Evolutionary conservation across 2,329 filamentous ascomycete species (phyloP).

Genomic region (Elsinoe batatas): DNA sequence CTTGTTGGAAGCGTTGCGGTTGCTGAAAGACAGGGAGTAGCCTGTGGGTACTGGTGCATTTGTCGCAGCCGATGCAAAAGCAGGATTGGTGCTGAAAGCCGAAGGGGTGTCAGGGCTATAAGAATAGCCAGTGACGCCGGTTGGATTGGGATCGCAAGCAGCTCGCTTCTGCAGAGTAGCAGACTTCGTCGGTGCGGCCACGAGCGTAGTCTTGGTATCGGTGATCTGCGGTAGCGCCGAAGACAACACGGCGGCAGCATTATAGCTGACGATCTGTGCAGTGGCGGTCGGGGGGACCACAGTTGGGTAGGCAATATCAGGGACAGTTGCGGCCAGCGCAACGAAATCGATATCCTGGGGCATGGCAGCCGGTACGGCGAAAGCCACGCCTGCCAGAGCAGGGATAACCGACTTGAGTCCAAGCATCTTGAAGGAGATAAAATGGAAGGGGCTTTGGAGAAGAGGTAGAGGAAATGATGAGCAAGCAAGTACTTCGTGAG

Average conservation of each 20-base stretch:
- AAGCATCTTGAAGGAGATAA: too few relatives aligned
- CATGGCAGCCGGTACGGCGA: too few relatives aligned
- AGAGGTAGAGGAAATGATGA: too few relatives aligned
- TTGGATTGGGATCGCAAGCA: constrained; percentile 13
- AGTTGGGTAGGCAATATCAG: too few relatives aligned
- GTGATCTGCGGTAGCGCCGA: neutral
- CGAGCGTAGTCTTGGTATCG: neutral
- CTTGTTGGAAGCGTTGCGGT: constrained; percentile 11
- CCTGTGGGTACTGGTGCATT: constrained; percentile 6
- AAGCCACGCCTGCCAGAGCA: too few relatives aligned
- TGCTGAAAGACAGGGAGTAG: constrained; percentile 5
- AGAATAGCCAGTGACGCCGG: constrained; percentile 4
- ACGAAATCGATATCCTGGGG: too few relatives aligned
- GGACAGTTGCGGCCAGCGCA: too few relatives aligned
- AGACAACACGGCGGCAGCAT: neutral
- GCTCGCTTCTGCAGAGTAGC: constrained; percentile 1
- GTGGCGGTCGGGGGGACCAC: too few relatives aligned
- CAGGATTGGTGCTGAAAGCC: constrained; percentile 14
- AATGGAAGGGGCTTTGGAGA: too few relatives aligned
- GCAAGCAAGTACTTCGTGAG: too few relatives aligned
- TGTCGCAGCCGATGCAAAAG: constrained; percentile 16
- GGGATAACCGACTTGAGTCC: too few relatives aligned
- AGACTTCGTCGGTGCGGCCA: neutral
- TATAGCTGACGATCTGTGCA: too few relatives aligned
- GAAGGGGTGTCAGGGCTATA: constrained; percentile 12